These are phyloP conservation scores for Hirsutella minnesotensis DNA, from an alignment of 2,329 filamentous ascomycete species.

Conservation along the genomic window DNA sequence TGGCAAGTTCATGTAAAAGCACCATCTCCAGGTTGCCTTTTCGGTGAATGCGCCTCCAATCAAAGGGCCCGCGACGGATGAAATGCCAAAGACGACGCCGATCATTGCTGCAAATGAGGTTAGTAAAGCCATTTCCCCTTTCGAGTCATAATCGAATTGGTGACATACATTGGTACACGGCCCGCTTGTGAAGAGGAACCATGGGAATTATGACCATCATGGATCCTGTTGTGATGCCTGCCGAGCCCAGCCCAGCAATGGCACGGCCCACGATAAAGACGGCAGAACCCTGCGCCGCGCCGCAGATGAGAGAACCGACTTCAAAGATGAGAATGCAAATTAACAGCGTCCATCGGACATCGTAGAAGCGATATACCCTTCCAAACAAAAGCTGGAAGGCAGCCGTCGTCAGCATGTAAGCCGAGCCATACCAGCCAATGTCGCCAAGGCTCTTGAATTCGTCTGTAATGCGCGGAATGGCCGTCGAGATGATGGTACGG, in stretches of 20 bases:
- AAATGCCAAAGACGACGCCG: constrained; percentile 44
- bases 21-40: constrained; percentile 39
- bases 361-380: constrained; percentile 30
- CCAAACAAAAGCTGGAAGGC: constrained; percentile 39
- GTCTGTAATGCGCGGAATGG: constrained; percentile 37
- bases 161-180: constrained; percentile 8
- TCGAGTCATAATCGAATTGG: too few relatives aligned
- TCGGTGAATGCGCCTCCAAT: constrained; percentile 39
- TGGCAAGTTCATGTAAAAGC: constrained; percentile 35
- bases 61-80: constrained; percentile 36
- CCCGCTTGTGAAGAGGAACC: constrained; percentile 42
- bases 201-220: constrained; percentile 32
- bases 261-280: constrained; percentile 41
- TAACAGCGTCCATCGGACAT: constrained; percentile 29
- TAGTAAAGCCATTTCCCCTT: too few relatives aligned
- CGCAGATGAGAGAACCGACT: constrained; percentile 30
- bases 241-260: constrained; percentile 36
- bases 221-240: constrained; percentile 37
- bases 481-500: constrained; percentile 40
- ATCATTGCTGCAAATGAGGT: constrained; percentile 39
- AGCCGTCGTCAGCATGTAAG: constrained; percentile 36
- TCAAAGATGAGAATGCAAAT: constrained; percentile 29
- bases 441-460: constrained; percentile 32
- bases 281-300: constrained; percentile 30
- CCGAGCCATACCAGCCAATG: constrained; percentile 40